Percentiles rank a stretch among this genome's conserved stretches.
Evolutionary conservation across 2,329 filamentous ascomycete species (phyloP).

Genomic region (Sporothrix pseudoabietina): DNA sequence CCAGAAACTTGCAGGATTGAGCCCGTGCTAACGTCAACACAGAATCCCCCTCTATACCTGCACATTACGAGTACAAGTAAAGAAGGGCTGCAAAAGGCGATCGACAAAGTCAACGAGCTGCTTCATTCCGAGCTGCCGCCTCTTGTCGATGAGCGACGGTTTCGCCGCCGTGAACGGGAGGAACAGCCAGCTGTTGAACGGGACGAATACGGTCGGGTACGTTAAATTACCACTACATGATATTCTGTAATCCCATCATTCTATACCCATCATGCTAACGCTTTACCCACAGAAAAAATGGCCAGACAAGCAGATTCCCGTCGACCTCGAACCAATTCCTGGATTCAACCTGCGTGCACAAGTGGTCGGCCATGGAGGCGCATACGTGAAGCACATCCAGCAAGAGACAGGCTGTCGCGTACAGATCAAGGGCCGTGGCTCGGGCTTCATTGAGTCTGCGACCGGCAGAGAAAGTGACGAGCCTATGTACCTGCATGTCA

Average conservation of each 20-base stretch:
- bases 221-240: constrained; percentile 15
- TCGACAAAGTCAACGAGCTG: constrained; percentile 86
- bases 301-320: constrained; percentile 93
- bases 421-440: constrained; percentile 96
- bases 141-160: constrained; percentile 89
- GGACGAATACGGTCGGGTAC: constrained; percentile 85
- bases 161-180: constrained; percentile 72
- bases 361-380: constrained; percentile 90
- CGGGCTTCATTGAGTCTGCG: constrained; percentile 86
- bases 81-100: constrained; percentile 84
- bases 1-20: neutral
- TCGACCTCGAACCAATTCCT: constrained; percentile 84
- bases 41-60: constrained; percentile 93
- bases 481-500: constrained; percentile 94
- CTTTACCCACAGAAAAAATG: constrained; percentile 72
- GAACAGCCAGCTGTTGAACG: constrained; percentile 64
- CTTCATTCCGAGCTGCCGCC: constrained; percentile 97
- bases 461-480: constrained; percentile 93
- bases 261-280: neutral
- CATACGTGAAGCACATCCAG: constrained; percentile 98
- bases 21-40: constrained; percentile 27
- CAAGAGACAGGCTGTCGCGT: constrained; percentile 93
- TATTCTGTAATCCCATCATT: neutral
- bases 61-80: constrained; percentile 93
- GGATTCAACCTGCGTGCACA: constrained; percentile 96